Evolutionary conservation across 129 eudicot genomes (phyloP).

Genomic region (Lactuca saligna): DNA sequence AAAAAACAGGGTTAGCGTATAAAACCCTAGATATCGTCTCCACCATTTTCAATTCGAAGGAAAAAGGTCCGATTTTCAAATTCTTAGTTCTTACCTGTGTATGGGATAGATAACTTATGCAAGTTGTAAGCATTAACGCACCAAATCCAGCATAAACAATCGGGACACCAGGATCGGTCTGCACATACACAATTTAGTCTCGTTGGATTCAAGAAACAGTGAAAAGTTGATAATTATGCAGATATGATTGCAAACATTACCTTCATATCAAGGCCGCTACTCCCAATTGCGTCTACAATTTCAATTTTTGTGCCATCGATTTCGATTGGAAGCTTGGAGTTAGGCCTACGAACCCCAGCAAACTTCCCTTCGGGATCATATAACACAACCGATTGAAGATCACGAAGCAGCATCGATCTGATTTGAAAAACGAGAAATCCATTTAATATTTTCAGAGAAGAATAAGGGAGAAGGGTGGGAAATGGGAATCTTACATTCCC

Average conservation of each 20-base stretch:
- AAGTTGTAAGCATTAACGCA: conserved; percentile 94
- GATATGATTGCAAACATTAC: conserved; percentile 29
- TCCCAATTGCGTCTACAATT: conserved; percentile 85
- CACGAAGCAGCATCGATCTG: conserved; percentile 99
- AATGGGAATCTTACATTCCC: conserved; percentile 71
- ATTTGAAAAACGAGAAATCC: conserved; percentile 17
- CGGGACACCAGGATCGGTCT: conserved; percentile 99
- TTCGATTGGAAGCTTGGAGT: conserved; percentile 87
- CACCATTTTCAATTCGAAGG: neutral
- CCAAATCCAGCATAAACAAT: conserved; percentile 97
- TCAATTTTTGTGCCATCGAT: conserved; percentile 80
- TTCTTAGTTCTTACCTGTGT: conserved; percentile 60
- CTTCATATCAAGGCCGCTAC: conserved; percentile 96
- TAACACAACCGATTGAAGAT: conserved; percentile 85
- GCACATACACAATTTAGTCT: conserved; percentile 16
- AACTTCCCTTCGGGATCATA: conserved; percentile 95
- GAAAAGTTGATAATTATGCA: conserved; percentile 5
- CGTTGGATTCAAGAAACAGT: conserved; percentile 15
- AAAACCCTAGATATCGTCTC: neutral
- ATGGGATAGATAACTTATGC: conserved; percentile 88
- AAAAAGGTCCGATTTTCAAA: conserved; percentile 2
- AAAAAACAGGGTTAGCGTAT: neutral
- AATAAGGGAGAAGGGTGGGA: neutral
- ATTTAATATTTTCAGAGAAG: neutral
- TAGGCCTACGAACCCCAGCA: conserved; percentile 89